Evolutionary conservation across 2,329 filamentous ascomycete genomes (phyloP), one percentile per base, ranked within the genome.

Genomic region (Claviceps spartinae): DNA sequence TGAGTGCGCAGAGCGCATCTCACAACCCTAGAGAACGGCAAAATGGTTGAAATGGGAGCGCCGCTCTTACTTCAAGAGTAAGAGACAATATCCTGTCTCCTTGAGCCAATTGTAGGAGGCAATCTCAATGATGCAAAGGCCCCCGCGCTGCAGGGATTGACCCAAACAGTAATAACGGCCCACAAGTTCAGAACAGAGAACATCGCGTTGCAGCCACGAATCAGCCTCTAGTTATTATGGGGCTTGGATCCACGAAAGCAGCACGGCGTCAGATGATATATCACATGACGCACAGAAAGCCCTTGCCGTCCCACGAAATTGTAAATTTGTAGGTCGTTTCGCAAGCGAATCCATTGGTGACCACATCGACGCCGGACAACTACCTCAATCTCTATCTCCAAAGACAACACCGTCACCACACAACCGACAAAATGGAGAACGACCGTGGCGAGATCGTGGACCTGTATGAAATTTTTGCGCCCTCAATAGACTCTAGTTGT

Each of bases 391-490:
- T 55, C 44, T 54, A 55, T 55, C 45, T 54, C 59, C 61, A 59
- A 56, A 57, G 59, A 61, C 62, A 55, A 55, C 58, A 53, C 56
- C 58, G 49, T 54, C 58, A 59, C 55, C 49, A 51, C 59, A 59
- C 58, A 64, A 45, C 66, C 69, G 73, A 68, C 70, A 90, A 81
- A 77, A 98, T 97, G 93, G 93, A 98, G 83, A 98, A 98, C 89
- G 93, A 97, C 81, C 89, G 89, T 79, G 91, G 91, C 79, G 89
- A 97, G 77, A 90, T 96, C 78, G 93, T 97, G 75, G 91, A 97
- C 79, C 89, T 95, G 88, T 95, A 84, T 76, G 85, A 75, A 62
- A 55, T 54, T 16, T n/a, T 16, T 4, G 30, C 44, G 14, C 13
- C 3, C 11, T n/a, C 2, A 34, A 30, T 8, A 8, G 13, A 44